Evolutionary conservation across 2,329 filamentous ascomycete genomes (phyloP).

Genomic region (Daldinia sp.): DNA sequence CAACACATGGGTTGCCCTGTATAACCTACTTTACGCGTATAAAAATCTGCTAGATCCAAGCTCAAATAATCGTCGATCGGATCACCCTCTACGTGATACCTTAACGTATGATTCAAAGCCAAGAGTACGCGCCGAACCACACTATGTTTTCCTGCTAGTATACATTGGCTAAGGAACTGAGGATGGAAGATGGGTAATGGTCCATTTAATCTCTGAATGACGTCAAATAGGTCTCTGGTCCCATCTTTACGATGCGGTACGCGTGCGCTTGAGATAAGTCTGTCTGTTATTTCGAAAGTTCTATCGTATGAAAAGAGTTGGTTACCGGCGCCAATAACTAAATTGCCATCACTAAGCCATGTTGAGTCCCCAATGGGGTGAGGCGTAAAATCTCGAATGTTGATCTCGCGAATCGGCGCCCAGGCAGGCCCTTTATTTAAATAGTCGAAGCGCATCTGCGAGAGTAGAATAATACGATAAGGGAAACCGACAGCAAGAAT

Average conservation of each 20-base stretch:
- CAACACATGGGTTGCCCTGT: background rate
- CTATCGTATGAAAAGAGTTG: slow-evolving; percentile 88
- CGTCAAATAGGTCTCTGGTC: slow-evolving; percentile 77
- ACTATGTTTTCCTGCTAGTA: slow-evolving; percentile 77
- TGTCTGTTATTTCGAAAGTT: slow-evolving; percentile 70
- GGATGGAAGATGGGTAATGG: slow-evolving; percentile 92
- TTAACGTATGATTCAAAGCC: slow-evolving; percentile 77
- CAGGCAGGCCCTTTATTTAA: slow-evolving; percentile 88
- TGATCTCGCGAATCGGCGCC: slow-evolving; percentile 84
- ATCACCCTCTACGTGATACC: slow-evolving; percentile 85
- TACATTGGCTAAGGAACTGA: slow-evolving; percentile 86
- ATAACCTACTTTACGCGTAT: slow-evolving; percentile 49
- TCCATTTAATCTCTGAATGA: slow-evolving; percentile 84
- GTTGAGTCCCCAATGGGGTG: slow-evolving; percentile 93
- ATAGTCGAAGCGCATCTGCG: slow-evolving; percentile 91
- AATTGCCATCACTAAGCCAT: slow-evolving; percentile 85
- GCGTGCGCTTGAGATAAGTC: slow-evolving; percentile 62
- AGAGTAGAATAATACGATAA: slow-evolving; percentile 82
- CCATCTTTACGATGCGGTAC: slow-evolving; percentile 58
- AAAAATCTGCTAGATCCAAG: slow-evolving; percentile 68
- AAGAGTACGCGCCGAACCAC: slow-evolving; percentile 78
- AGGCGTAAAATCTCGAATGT: slow-evolving; percentile 80
- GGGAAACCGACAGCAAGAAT: slow-evolving; percentile 92
- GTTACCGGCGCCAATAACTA: slow-evolving; percentile 90
- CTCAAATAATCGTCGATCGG: slow-evolving; percentile 80